Evolutionary conservation across 2,329 filamentous ascomycete genomes (phyloP), one percentile per base, ranked within the genome.

Genomic region (Nothopassalora personata): DNA sequence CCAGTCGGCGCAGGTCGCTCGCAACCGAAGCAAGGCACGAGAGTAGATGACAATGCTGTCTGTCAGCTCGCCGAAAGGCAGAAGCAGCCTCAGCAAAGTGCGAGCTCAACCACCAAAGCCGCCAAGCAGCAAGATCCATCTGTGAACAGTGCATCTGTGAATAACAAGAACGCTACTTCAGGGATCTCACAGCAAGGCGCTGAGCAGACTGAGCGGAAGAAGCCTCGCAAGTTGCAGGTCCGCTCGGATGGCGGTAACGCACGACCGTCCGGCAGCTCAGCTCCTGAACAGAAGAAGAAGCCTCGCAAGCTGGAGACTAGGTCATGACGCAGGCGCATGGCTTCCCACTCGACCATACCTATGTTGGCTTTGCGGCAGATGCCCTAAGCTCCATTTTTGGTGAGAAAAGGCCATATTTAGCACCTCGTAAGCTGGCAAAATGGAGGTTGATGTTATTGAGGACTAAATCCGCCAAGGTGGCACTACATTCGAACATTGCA

Each of bases 171-270:
- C 5, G 30, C 45, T 15, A 39, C 45, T 19, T 46, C 23, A 47
- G 9, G 18, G 19, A 30, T 10, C 28, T 18, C 18, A 33, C 59
- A 49, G 34, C 15, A 53, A 19, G 53, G 18, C 18, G 34, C 57
- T 6, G 30, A 54, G n/a, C 23, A 28, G 30, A 23, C 56, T 36
- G 34, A 9, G 33, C 58, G 63, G 9, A 64, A 62, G 48, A 62
- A 62, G 47, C 63, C 63, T 18, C 58, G 59, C 5, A 65, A 65
- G 52, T 33, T 65, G 30, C 61, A 65, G 39, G 39, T 58, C 8
- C 50, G 61, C 31, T 63, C 59, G 19, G 46, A 46, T 13, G 23
- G 28, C 19, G 34, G 33, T 15, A 19, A 58, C 18, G 45, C 54
- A 1, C 36, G 48, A 39, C 34, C 53, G 10, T 13, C 27, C 1